A percentile compares a stretch with the other conserved stretches of the same genome.
These are phyloP conservation scores for Suillus paluster DNA, from an alignment of 768 basidiomycete genomes.

Conservation along the genomic window DNA sequence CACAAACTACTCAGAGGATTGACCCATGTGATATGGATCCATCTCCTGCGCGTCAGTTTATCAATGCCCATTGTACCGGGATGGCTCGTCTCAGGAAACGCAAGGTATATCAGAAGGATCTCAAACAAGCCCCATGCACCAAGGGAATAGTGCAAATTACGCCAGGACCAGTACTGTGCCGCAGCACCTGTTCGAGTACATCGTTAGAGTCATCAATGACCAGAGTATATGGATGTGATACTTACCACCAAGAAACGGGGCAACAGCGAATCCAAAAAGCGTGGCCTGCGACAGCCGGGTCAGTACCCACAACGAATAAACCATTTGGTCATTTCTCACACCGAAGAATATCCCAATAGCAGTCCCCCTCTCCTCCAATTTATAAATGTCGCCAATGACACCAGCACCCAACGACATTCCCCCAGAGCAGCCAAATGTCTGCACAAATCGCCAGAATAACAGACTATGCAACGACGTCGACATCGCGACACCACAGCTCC, in stretches of 20 bases:
- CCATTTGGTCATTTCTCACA: constrained; percentile 36
- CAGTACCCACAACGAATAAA: not conserved
- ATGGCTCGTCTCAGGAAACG: constrained; percentile 72
- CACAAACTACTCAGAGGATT: constrained; percentile 61
- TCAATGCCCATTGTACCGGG: constrained; percentile 62
- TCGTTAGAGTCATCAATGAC: not conserved
- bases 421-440: constrained; percentile 66
- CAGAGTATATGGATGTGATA: not conserved
- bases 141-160: constrained; percentile 55
- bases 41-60: constrained; percentile 36
- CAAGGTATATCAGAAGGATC: constrained; percentile 44
- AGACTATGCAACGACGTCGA: constrained; percentile 49
- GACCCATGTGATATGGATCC: constrained; percentile 43
- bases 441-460: constrained; percentile 65
- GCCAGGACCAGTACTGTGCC: constrained; percentile 70
- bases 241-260: constrained; percentile 60
- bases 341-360: constrained; percentile 65
- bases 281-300: constrained; percentile 35
- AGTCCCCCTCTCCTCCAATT: constrained; percentile 60
- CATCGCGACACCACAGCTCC: constrained; percentile 61
- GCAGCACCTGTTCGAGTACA: constrained; percentile 41
- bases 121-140: constrained; percentile 44
- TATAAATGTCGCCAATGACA: constrained; percentile 70
- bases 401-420: constrained; percentile 60
- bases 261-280: constrained; percentile 63